Percentiles rank a stretch among this genome's conserved stretches.
Evolutionary conservation across 441 rosid species (phyloP).

Genomic region (Adansonia rubrostipa): DNA sequence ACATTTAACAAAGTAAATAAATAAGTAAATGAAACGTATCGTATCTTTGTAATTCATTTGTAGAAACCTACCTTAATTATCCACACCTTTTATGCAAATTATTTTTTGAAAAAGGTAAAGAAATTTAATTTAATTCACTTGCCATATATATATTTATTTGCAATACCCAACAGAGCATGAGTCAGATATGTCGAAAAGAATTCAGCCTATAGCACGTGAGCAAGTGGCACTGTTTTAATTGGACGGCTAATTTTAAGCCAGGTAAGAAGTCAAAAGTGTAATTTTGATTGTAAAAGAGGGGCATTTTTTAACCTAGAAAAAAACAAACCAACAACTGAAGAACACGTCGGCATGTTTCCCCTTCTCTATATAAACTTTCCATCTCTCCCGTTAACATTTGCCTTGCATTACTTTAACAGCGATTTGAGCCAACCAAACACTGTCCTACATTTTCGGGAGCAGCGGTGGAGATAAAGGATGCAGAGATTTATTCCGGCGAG

Average conservation of each 20-base stretch:
- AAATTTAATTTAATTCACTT: background rate
- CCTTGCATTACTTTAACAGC: background rate
- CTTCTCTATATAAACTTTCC: slow-evolving; percentile 22
- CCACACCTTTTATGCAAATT: too few relatives aligned
- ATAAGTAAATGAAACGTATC: too few relatives aligned
- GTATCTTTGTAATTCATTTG: too few relatives aligned
- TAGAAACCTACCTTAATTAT: too few relatives aligned
- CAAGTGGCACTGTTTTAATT: background rate
- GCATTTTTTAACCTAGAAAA: background rate
- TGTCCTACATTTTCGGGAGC: slow-evolving; percentile 25
- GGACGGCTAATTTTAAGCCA: background rate
- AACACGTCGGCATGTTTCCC: background rate
- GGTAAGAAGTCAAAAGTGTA: background rate
- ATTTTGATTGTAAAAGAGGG: background rate
- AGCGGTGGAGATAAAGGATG: slow-evolving; percentile 39
- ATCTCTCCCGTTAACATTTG: background rate
- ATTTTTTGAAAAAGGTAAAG: too few relatives aligned
- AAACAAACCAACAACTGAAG: background rate
- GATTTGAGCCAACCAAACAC: slow-evolving; percentile 11
- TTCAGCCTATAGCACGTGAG: background rate
- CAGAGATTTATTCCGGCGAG: slow-evolving; percentile 44
- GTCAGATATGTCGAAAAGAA: background rate
- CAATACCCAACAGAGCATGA: background rate
- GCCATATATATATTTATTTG: too few relatives aligned
- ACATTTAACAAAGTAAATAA: too few relatives aligned